Conservation (phyloP, 495 filamentous ascomycete genomes). For the Neohortaea acidophila region DNA sequence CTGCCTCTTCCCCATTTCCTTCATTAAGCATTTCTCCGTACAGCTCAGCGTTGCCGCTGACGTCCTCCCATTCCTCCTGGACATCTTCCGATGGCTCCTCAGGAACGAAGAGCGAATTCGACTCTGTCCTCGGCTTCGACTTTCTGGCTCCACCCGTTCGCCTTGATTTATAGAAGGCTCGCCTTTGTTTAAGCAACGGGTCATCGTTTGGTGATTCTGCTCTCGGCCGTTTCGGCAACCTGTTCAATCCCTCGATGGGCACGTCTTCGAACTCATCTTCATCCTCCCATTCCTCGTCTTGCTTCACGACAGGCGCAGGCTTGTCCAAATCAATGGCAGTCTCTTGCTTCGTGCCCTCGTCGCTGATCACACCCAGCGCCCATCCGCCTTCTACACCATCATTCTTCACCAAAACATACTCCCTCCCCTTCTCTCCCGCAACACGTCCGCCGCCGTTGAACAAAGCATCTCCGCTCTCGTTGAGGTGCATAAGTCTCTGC, state of each 20-base stretch:
- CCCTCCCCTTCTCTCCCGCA: slow-evolving; percentile 75
- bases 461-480: slow-evolving; percentile 63
- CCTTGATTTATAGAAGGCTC: slow-evolving; percentile 30
- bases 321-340: slow-evolving; percentile 65
- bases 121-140: slow-evolving; percentile 15
- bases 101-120: slow-evolving; percentile 53
- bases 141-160: slow-evolving; percentile 13
- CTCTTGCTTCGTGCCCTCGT: slow-evolving; percentile 54
- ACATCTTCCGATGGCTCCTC: slow-evolving; percentile 26
- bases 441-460: slow-evolving; percentile 52
- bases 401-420: slow-evolving; percentile 94
- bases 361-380: slow-evolving; percentile 78
- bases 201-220: slow-evolving; percentile 19
- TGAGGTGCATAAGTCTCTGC: slow-evolving; percentile 85
- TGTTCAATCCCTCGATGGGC: slow-evolving; percentile 82
- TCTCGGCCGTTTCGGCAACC: slow-evolving; percentile 51
- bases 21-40: too few relatives aligned
- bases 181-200: slow-evolving; percentile 32
- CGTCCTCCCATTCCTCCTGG: slow-evolving; percentile 24
- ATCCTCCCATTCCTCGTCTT: slow-evolving; percentile 44
- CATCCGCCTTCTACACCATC: slow-evolving; percentile 91
- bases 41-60: slow-evolving; percentile 16
- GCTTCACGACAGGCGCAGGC: slow-evolving; percentile 35
- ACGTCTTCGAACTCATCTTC: slow-evolving; percentile 85
- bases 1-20: slow-evolving; percentile 26